These are phyloP conservation scores for Dovyalis caffra DNA, from an alignment of 345 rosid species.

Conservation along the genomic window DNA sequence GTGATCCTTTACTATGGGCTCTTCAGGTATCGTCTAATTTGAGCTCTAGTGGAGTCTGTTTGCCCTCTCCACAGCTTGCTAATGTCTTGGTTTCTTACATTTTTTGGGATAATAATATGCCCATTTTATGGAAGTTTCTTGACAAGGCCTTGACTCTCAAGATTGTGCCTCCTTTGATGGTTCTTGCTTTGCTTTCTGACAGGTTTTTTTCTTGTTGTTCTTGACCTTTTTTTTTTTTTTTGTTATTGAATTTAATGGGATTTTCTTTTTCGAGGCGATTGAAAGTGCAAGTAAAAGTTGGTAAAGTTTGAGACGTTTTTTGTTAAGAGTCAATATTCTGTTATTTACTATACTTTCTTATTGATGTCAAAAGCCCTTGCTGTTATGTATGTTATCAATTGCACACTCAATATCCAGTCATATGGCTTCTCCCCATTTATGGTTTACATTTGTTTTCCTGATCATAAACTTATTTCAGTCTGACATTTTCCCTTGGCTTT, in stretches of 20 bases:
- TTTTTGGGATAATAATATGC: constrained; percentile 34
- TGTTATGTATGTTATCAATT: neutral
- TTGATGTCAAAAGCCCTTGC: neutral
- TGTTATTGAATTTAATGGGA: neutral
- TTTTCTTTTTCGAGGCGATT: neutral
- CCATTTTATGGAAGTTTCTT: constrained; percentile 34
- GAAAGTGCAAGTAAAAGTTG: neutral
- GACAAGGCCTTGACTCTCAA: constrained; percentile 31
- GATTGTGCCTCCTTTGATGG: constrained; percentile 24
- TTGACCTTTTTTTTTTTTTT: neutral
- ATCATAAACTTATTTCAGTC: neutral
- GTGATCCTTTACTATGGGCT: constrained; percentile 77
- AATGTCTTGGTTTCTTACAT: constrained; percentile 26
- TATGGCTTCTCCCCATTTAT: neutral
- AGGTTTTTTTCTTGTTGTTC: constrained; percentile 13
- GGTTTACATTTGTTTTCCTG: neutral
- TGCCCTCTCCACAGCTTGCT: constrained; percentile 33
- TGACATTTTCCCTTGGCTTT: neutral
- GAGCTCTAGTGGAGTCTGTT: constrained; percentile 41
- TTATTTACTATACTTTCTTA: neutral
- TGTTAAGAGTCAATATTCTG: neutral
- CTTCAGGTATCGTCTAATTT: constrained; percentile 53
- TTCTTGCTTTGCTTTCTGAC: constrained; percentile 28
- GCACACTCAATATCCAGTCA: neutral
- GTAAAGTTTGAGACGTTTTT: neutral